Evolutionary conservation across 305 asterid genomes (phyloP), one percentile per base, ranked within the genome.

Genomic region (Fraxinus sp.): DNA sequence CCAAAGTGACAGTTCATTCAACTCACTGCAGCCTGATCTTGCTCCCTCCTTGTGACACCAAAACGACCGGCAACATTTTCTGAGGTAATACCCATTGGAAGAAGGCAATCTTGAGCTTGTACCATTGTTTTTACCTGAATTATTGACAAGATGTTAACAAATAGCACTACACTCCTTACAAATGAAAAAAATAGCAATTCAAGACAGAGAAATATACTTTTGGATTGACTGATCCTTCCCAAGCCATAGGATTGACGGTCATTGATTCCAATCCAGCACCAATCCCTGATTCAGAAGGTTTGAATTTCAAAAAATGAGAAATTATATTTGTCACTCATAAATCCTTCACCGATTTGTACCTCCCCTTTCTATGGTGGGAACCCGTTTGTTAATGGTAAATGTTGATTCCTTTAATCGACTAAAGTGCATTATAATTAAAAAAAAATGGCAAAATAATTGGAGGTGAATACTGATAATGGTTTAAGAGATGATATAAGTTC

Each of bases 241-340:
- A 94, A 64, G 97, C 97, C 99, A 94, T 93, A 46, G 98, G 94
- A 83, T 95, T 92, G 82, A 59, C 55, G 7, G 98, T 92, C 99
- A 96, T 96, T 0, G 98, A 93, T 85, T 96, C 99, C 95, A 96
- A 87, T 7, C 99, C 99, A 71, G 98, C 99, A 77, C 98, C 98
- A 88, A 96, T 96, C 52, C 99, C 99, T 96, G 81, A 79, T 83
- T 73, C 72, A 81, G 55, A 81, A 79, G 3, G 49, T 75, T 77
- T 37, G 87, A 33, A 41, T 22, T 74, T 33, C 39, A 76, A 46
- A 72, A 75, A 13, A 52, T 57, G 35, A 28, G 16, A 5, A 35
- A 22, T 30, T 81, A n/a, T 62, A 55, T n/a, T n/a, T 14, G 80
- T 22, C 43, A 36, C 72, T 30, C 41, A 35, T 3, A 8, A 46